phyloP scores from a whole-genome alignment of 225 moss, liverwort and hornwort genomes.

The Pseudisothecium myosuroides region DNA sequence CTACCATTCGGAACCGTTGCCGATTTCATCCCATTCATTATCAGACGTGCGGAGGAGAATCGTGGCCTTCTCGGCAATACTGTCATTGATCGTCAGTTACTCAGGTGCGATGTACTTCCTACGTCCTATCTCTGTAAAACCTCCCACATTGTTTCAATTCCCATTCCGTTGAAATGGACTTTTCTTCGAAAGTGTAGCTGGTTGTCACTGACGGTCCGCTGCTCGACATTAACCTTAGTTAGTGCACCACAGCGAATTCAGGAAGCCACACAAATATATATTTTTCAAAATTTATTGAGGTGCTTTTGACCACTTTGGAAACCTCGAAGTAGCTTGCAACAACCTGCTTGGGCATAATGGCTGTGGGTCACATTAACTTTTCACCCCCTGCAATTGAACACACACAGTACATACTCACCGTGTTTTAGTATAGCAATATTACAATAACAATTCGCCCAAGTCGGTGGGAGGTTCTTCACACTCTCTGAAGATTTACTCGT shows the following conservation, averaged over 20 bases:
- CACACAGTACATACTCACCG: background rate
- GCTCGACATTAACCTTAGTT: background rate
- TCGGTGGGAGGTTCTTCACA: background rate
- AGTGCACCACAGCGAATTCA: too few relatives aligned
- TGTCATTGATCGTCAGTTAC: slow-evolving; percentile 34
- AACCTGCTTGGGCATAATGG: too few relatives aligned
- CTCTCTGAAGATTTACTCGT: background rate
- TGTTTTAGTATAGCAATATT: background rate
- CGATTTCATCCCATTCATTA: slow-evolving; percentile 64
- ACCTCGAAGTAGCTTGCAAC: background rate
- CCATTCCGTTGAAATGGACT: background rate
- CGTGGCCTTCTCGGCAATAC: slow-evolving; percentile 73
- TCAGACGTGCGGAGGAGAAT: slow-evolving; percentile 84
- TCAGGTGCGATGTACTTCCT: slow-evolving; percentile 28
- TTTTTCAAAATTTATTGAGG: too few relatives aligned
- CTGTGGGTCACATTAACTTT: background rate
- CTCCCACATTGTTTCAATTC: background rate
- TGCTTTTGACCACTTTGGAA: background rate
- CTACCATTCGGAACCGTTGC: slow-evolving; percentile 73
- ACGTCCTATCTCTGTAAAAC: background rate
- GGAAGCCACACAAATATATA: background rate
- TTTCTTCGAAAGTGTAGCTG: background rate
- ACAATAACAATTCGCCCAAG: background rate
- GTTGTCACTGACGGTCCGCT: too few relatives aligned
- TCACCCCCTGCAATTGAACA: background rate